These are phyloP conservation scores for Apiotrichum montevideense DNA, from an alignment of 1,284 basidiomycete species.

Conservation along the genomic window DNA sequence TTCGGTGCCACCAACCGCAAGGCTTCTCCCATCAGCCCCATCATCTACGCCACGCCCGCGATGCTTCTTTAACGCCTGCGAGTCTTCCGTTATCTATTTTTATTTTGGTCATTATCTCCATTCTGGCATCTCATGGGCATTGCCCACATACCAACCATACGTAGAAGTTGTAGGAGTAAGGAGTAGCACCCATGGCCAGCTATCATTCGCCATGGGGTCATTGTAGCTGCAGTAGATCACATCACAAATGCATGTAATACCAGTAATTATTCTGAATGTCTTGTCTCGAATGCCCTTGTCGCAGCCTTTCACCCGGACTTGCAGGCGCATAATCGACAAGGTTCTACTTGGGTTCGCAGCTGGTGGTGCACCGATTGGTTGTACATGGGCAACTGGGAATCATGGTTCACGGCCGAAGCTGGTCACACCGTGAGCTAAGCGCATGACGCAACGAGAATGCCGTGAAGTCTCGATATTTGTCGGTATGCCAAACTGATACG, in stretches of 20 bases:
- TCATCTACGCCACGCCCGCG: slow-evolving; percentile 14
- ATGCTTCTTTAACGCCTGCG: slow-evolving; percentile 17
- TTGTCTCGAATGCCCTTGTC: neutral
- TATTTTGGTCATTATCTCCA: neutral
- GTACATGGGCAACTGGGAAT: too few species aligned
- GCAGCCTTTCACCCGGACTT: neutral
- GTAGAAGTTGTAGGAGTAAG: slow-evolving; percentile 11
- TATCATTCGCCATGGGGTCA: neutral
- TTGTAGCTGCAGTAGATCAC: slow-evolving; percentile 2
- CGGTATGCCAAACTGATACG: too few species aligned
- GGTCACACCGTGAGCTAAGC: too few species aligned
- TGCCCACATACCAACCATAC: neutral
- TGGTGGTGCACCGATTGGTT: too few species aligned
- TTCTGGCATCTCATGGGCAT: slow-evolving; percentile 1
- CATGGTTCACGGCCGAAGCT: too few species aligned
- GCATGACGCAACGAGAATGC: too few species aligned
- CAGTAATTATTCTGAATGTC: neutral
- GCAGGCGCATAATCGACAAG: too few species aligned
- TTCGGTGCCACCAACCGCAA: slow-evolving; percentile 8
- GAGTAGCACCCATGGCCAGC: neutral
- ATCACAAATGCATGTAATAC: slow-evolving; percentile 10
- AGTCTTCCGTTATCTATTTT: slow-evolving; percentile 2
- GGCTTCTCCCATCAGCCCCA: slow-evolving; percentile 6
- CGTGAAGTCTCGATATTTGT: too few species aligned
- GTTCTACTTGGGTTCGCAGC: too few species aligned